phyloP scores from a whole-genome alignment of 495 filamentous ascomycete species.

The Podospora didyma region DNA sequence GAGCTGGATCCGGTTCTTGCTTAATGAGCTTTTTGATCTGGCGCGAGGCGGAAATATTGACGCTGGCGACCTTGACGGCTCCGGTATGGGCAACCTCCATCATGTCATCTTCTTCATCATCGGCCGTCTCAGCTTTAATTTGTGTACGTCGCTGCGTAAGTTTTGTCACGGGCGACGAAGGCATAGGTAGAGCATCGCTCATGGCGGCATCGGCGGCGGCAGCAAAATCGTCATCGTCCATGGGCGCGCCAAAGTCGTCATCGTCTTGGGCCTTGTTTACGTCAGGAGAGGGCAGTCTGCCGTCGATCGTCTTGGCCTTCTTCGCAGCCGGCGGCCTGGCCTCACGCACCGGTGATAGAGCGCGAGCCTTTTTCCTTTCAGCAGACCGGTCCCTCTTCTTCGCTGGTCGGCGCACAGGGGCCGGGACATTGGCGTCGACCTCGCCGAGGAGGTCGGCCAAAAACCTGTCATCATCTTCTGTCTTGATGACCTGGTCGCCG shows the following conservation, averaged over 20 bases:
- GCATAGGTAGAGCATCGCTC: slow-evolving; percentile 73
- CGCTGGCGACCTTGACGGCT: slow-evolving; percentile 59
- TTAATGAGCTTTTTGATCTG: slow-evolving; percentile 74
- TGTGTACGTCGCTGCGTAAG: slow-evolving; percentile 76
- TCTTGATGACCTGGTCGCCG: slow-evolving; percentile 48
- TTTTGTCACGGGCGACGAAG: slow-evolving; percentile 83
- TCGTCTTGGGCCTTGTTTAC: slow-evolving; percentile 52
- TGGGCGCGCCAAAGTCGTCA: slow-evolving; percentile 42
- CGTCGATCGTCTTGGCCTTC: slow-evolving; percentile 48
- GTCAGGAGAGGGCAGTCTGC: slow-evolving; percentile 41
- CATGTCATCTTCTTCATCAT: slow-evolving; percentile 78
- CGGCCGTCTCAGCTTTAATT: slow-evolving; percentile 56
- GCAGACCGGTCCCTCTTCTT: slow-evolving; percentile 66
- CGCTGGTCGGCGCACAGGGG: slow-evolving; percentile 45
- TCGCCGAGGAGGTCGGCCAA: slow-evolving; percentile 80
- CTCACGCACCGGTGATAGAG: slow-evolving; percentile 66
- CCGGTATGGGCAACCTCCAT: slow-evolving; percentile 77
- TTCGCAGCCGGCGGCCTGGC: slow-evolving; percentile 39
- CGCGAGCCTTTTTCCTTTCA: slow-evolving; percentile 70
- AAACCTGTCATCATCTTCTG: slow-evolving; percentile 83
- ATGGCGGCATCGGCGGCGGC: slow-evolving; percentile 52
- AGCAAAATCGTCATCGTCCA: slow-evolving; percentile 52
- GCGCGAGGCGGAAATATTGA: slow-evolving; percentile 84
- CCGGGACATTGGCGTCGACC: slow-evolving; percentile 77
- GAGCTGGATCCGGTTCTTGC: slow-evolving; percentile 57